Conservation (phyloP, 495 filamentous ascomycete genomes). For the Pseudoneurospora amorphoporcata region DNA sequence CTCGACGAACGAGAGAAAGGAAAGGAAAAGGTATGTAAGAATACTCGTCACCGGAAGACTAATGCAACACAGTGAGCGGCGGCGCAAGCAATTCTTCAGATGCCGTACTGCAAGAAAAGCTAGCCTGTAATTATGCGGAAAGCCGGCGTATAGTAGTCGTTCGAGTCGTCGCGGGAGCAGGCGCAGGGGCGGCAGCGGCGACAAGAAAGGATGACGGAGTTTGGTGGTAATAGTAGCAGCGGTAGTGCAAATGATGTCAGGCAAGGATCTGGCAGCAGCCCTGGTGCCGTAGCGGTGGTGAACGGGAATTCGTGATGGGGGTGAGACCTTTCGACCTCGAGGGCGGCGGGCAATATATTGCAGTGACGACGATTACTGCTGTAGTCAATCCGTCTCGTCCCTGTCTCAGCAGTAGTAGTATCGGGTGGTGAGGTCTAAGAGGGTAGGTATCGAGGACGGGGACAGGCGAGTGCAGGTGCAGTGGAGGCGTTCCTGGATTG, state of each 20-base stretch:
- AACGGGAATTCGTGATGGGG: neutral
- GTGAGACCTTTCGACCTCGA: neutral
- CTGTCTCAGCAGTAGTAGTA: neutral
- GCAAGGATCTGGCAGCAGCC: neutral
- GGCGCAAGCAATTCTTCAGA: neutral
- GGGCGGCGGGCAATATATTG: neutral
- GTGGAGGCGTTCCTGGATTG: neutral
- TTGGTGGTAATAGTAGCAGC: neutral
- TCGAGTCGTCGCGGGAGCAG: neutral
- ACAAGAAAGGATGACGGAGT: neutral
- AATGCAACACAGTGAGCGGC: neutral
- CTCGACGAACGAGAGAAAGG: slow-evolving; percentile 12
- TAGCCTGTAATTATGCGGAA: neutral
- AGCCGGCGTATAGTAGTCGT: neutral
- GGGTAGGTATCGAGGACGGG: neutral
- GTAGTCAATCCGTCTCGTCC: neutral
- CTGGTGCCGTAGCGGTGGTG: neutral
- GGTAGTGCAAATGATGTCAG: neutral
- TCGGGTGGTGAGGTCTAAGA: neutral
- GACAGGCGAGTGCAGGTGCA: neutral
- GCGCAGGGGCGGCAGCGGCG: neutral
- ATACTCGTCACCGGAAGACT: slow-evolving; percentile 1
- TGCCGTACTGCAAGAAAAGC: neutral
- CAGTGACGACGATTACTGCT: neutral
- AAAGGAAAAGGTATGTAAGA: slow-evolving; percentile 1